Percentiles rank a stretch among this genome's conserved stretches.
Conservation (phyloP, 805 yeast genomes). For the Candida insectalens region DNA sequence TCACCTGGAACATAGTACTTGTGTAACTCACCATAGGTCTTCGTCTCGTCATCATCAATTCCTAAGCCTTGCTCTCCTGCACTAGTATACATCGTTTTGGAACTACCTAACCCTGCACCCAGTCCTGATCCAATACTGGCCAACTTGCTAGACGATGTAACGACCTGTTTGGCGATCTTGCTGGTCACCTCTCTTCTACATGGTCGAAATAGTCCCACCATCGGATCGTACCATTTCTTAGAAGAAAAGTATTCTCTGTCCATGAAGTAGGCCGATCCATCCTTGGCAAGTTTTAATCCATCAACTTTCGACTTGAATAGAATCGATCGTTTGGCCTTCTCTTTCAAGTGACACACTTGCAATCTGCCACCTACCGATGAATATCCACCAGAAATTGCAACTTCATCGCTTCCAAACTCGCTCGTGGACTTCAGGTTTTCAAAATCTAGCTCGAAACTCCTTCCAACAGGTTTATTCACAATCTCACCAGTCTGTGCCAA, state of each 20-base stretch:
- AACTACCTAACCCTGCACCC: too few species aligned
- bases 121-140: too few species aligned
- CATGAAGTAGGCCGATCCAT: slow-evolving; percentile 20
- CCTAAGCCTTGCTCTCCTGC: too few species aligned
- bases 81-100: too few species aligned
- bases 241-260: slow-evolving; percentile 11
- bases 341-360: slow-evolving; percentile 15
- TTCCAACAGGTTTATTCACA: slow-evolving; percentile 2
- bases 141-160: slow-evolving; percentile 7
- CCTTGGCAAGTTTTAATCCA: slow-evolving; percentile 22
- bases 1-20: slow-evolving; percentile 40
- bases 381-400: slow-evolving; percentile 1
- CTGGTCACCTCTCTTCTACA: slow-evolving; percentile 20
- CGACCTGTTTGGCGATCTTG: slow-evolving; percentile 19
- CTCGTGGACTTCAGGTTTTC: neutral
- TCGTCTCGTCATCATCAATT: neutral
- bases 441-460: too few species aligned
- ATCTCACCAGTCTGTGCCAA: neutral
- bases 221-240: slow-evolving; percentile 19
- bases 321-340: slow-evolving; percentile 11
- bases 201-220: slow-evolving; percentile 20
- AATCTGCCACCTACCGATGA: slow-evolving; percentile 12
- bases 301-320: slow-evolving; percentile 17
- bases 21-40: neutral
- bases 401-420: neutral